Evolutionary conservation across 2,329 filamentous ascomycete species (phyloP), one percentile per base, ranked within the genome.

Genomic region (Sclerotinia borealis): DNA sequence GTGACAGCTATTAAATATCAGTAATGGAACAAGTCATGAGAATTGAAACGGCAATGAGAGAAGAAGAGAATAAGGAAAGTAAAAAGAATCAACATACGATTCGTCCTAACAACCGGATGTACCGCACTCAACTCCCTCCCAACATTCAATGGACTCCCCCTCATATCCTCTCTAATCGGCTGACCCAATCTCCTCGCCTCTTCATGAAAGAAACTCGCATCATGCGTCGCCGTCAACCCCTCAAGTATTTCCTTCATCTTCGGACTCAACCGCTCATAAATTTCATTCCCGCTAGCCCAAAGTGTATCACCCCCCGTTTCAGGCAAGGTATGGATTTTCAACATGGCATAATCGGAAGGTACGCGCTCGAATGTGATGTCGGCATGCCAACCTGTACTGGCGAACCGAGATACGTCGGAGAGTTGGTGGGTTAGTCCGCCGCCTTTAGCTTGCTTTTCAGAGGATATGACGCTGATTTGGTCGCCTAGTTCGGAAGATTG

Each of bases 381-480:
- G 25, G 79, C 77, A 66, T 84, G 81, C 81, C 82, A 84, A 13
- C 77, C 79, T 58, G 67, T 73, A 69, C 75, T 77, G 34, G 80
- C 80, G 60, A 79, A 79, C n/a, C 80, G 77, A 67, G 77, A 79
- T 50, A 80, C 79, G 67, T 81, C 80, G 68, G 78, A 82, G 64
- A 81, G 74, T 67, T 80, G 77, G 70, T 82, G 79, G 36, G 80
- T 82, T 64, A 82, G 70, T 68, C 61, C 59, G 8, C 52, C 63
- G 15, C 64, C 64, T 63, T 68, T 67, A 39, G 66, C 66, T 59
- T 67, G 63, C 45, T 67, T 69, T 72, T 82, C 79, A 58, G 79
- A 80, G 62, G 79, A 82, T 71, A 85, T 85, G 61, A 84, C 80
- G 61, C 78, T 81, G 66, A 85, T 80, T 70, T 85, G 78, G 68